Conservation (phyloP, 305 asterid genomes). For the Petunia hybrid region DNA sequence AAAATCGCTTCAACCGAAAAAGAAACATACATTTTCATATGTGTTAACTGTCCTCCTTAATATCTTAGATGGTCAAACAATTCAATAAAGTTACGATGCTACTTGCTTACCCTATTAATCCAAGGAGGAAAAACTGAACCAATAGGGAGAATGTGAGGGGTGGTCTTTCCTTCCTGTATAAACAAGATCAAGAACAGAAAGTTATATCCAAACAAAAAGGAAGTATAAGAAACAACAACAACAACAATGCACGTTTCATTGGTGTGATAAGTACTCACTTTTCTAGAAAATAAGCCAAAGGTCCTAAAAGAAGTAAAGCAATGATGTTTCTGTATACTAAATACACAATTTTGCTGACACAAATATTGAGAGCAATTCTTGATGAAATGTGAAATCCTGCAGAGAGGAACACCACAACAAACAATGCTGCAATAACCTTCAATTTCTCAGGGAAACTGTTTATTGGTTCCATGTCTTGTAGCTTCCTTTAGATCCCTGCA, state of each 20-base stretch:
- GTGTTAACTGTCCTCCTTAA: no score
- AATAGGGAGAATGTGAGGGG: conserved; percentile 72
- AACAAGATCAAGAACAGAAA: neutral
- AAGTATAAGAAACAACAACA: neutral
- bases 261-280: conserved; percentile 50
- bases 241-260: neutral
- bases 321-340: conserved; percentile 76
- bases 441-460: conserved; percentile 50
- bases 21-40: no score
- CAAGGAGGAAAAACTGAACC: conserved; percentile 75
- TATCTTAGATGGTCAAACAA: no score
- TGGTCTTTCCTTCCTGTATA: conserved; percentile 75
- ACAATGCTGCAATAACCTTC: conserved; percentile 66
- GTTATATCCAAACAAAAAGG: no score
- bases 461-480: conserved; percentile 43
- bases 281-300: conserved; percentile 72
- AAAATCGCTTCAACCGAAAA: no score
- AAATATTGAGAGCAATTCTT: conserved; percentile 57
- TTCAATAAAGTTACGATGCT: neutral
- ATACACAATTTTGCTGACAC: conserved; percentile 79
- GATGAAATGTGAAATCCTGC: conserved; percentile 52
- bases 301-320: conserved; percentile 69
- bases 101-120: conserved; percentile 66
- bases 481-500: no score
- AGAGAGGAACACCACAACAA: conserved; percentile 50